Percentiles rank a stretch among this genome's conserved stretches.
Evolutionary conservation across 495 filamentous ascomycete genomes (phyloP).

Genomic region (Aspergillus haitiensis): DNA sequence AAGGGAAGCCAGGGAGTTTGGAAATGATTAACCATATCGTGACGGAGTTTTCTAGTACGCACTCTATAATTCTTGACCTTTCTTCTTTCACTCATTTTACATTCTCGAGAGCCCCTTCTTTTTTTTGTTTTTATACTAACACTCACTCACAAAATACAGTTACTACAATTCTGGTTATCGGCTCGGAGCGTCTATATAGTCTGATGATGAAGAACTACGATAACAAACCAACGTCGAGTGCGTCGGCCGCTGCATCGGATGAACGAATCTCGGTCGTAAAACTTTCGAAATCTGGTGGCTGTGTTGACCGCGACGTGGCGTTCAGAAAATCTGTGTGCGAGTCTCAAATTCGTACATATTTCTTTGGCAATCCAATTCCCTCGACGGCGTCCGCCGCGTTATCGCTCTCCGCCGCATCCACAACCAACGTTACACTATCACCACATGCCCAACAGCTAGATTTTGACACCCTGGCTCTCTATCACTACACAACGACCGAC

Average conservation of each 20-base stretch:
- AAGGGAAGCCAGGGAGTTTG: conserved; percentile 60
- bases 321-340: conserved; percentile 73
- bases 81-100: conserved; percentile 11
- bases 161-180: conserved; percentile 78
- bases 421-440: conserved; percentile 67
- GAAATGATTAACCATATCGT: conserved; percentile 80
- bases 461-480: conserved; percentile 71
- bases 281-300: conserved; percentile 84
- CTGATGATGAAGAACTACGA: conserved; percentile 74
- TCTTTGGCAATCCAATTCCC: conserved; percentile 71
- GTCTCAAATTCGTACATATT: conserved; percentile 82
- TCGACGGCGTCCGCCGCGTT: conserved; percentile 35
- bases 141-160: conserved; percentile 44
- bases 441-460: conserved; percentile 80
- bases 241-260: conserved; percentile 44
- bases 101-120: background rate
- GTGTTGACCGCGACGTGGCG: conserved; percentile 72
- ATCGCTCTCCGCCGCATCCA: conserved; percentile 35
- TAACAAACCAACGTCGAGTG: conserved; percentile 57
- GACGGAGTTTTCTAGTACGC: conserved; percentile 76
- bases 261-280: conserved; percentile 72
- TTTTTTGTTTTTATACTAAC: background rate
- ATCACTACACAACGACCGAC: conserved; percentile 53
- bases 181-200: conserved; percentile 77
- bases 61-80: too few relatives aligned